Conservation (phyloP, 305 asterid species). For the Fraxinus dipetala region DNA sequence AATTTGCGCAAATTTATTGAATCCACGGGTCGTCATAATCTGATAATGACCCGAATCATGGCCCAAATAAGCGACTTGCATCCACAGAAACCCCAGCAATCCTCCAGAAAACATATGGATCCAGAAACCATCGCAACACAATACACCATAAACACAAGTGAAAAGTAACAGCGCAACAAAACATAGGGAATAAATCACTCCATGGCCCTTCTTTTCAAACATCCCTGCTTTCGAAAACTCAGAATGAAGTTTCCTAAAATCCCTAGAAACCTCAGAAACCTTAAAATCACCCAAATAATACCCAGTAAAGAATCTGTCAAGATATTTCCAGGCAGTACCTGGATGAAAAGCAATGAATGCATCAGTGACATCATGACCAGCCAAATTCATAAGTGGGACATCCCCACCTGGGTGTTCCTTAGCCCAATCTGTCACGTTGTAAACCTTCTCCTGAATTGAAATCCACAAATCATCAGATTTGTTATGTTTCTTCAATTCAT, state of each 20-base stretch:
- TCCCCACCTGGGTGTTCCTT: conserved; percentile 63
- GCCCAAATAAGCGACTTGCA: conserved; percentile 65
- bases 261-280: conserved; percentile 53
- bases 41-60: conserved; percentile 72
- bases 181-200: conserved; percentile 35
- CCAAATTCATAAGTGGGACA: conserved; percentile 38
- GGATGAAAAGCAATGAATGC: conserved; percentile 71
- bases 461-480: conserved; percentile 51
- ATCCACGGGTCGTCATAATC: conserved; percentile 43
- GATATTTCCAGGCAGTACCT: conserved; percentile 47
- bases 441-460: conserved; percentile 56
- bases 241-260: conserved; percentile 40
- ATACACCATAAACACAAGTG: conserved; percentile 38
- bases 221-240: conserved; percentile 42
- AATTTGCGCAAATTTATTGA: conserved; percentile 48
- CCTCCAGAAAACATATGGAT: conserved; percentile 47
- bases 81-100: conserved; percentile 59
- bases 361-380: conserved; percentile 64
- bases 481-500: conserved; percentile 55
- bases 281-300: conserved; percentile 41
- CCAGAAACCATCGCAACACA: conserved; percentile 25
- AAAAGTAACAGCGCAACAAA: conserved; percentile 25
- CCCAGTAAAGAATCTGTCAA: conserved; percentile 46
- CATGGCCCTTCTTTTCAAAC: conserved; percentile 62
- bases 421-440: conserved; percentile 59